Evolutionary conservation across 371 early-diverging fungal genomes (phyloP), one percentile per base, ranked within the genome.

Genomic region (Mycotypha africana): DNA sequence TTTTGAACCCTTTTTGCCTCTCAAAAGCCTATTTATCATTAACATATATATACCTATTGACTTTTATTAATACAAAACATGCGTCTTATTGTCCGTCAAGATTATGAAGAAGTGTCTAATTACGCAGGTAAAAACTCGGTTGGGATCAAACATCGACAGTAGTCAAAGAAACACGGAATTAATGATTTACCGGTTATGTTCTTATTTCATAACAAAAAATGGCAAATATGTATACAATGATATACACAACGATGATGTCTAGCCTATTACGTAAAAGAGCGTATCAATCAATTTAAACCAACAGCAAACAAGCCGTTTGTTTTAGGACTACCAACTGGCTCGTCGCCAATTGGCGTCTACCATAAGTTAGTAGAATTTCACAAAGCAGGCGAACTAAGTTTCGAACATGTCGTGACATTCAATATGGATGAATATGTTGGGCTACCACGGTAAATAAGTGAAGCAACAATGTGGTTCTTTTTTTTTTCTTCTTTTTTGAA

Each of bases 71-170:
- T 8, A 28, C 5, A 28, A 28, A 28, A 5, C 8, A 83, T 84
- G 84, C 74, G 84, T 60, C 73, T 84, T 24, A 78, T 84, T 57
- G 76, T 84, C 47, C 74, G 82, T 47, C 61, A 80, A 53, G 79
- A 78, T 38, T 78, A 70, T 50, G 76, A 80, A 34, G 74, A 69
- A 42, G 81, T 78, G n/a, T 69, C 70, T 34, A 60, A 67, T 35
- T 75, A 80, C 53, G 67, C 76, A 41, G 78, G 78, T 80, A 65
- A 51, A 56, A 16, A 17, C 1, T n/a, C 3, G 14, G 5, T 15
- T 16, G n/a, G n/a, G n/a, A n/a, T n/a, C n/a, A n/a, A n/a, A n/a
- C n/a, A n/a, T n/a, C n/a, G n/a, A n/a, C n/a, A n/a, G n/a, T n/a
- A n/a, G n/a, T n/a, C n/a, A n/a, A n/a, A n/a, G n/a, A n/a, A n/a